These are phyloP conservation scores for Vanrija sp. DNA, from an alignment of 1,284 basidiomycete species.

Conservation along the genomic window DNA sequence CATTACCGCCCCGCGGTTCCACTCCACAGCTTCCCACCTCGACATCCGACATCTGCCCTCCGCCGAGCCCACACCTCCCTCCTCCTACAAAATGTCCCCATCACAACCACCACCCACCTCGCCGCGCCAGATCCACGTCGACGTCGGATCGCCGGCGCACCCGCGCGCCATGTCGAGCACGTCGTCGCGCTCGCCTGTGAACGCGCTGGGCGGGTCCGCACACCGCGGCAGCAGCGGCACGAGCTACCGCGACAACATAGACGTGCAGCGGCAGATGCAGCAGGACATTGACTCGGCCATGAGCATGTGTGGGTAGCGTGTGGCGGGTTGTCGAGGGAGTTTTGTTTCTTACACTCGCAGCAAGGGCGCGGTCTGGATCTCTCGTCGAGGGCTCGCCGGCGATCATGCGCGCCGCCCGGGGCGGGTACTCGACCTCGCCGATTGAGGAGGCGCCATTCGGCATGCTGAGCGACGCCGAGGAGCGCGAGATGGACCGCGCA, in stretches of 20 bases:
- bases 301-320: constrained; percentile 41
- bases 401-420: constrained; percentile 18
- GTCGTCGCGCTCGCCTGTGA: constrained; percentile 28
- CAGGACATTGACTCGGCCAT: constrained; percentile 47
- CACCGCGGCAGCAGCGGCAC: constrained; percentile 6
- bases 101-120: constrained; percentile 20
- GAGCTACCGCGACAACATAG: constrained; percentile 24
- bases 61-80: too few species aligned
- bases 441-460: constrained; percentile 47
- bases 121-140: constrained; percentile 27
- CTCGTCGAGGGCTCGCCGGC: constrained; percentile 26
- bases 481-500: constrained; percentile 47
- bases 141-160: constrained; percentile 20
- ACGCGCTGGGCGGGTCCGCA: constrained; percentile 17
- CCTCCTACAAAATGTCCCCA: constrained; percentile 2
- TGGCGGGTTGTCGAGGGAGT: neutral
- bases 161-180: constrained; percentile 15
- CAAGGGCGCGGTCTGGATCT: constrained; percentile 44
- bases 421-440: constrained; percentile 34
- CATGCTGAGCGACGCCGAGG: constrained; percentile 47
- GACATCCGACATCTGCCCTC: too few species aligned
- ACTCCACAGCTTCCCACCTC: too few species aligned
- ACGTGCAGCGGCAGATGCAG: constrained; percentile 39
- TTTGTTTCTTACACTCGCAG: constrained; percentile 16
- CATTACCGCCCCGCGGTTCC: too few species aligned